phyloP scores from a whole-genome alignment of 2,329 filamentous ascomycete genomes.

The Ceratocystis diversiconidia region DNA sequence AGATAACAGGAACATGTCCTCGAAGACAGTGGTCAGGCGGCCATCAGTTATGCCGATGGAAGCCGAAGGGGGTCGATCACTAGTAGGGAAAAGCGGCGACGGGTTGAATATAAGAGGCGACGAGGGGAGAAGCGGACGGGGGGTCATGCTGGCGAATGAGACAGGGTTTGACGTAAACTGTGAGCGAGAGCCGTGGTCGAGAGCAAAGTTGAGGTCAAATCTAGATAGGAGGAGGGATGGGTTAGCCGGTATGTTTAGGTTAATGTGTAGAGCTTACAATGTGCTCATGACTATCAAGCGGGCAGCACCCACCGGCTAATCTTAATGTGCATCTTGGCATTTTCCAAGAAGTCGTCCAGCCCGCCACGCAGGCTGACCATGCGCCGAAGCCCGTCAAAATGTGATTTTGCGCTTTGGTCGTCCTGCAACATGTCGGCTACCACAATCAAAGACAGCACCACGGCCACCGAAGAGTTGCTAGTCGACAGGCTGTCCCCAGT shows the following conservation, averaged over 20 bases:
- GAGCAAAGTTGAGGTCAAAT: slow-evolving; percentile 14
- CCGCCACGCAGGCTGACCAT: slow-evolving; percentile 17
- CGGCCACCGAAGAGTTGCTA: slow-evolving; percentile 15
- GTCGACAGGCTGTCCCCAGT: not conserved
- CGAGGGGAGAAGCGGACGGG: slow-evolving; percentile 2
- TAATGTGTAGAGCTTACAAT: not conserved
- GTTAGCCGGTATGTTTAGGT: not conserved
- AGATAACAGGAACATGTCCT: slow-evolving; percentile 16
- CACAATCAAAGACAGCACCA: slow-evolving; percentile 16
- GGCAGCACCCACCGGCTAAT: slow-evolving; percentile 9
- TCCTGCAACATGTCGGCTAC: slow-evolving; percentile 17
- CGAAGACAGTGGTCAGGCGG: slow-evolving; percentile 15
- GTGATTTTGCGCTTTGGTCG: slow-evolving; percentile 13
- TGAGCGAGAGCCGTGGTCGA: slow-evolving; percentile 14
- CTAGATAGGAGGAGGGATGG: not conserved
- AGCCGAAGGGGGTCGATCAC: not conserved
- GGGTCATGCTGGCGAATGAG: slow-evolving; percentile 13
- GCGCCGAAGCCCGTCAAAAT: slow-evolving; percentile 16
- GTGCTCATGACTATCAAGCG: not conserved
- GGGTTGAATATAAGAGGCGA: slow-evolving; percentile 7
- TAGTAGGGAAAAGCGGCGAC: not conserved
- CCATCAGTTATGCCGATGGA: slow-evolving; percentile 11
- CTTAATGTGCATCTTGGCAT: slow-evolving; percentile 18
- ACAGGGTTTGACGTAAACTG: slow-evolving; percentile 13
- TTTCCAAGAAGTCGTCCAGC: slow-evolving; percentile 14